Evolutionary conservation across 208 protist genomes (phyloP), one percentile per base, ranked within the genome.

Genomic region (Crithidia sp.): DNA sequence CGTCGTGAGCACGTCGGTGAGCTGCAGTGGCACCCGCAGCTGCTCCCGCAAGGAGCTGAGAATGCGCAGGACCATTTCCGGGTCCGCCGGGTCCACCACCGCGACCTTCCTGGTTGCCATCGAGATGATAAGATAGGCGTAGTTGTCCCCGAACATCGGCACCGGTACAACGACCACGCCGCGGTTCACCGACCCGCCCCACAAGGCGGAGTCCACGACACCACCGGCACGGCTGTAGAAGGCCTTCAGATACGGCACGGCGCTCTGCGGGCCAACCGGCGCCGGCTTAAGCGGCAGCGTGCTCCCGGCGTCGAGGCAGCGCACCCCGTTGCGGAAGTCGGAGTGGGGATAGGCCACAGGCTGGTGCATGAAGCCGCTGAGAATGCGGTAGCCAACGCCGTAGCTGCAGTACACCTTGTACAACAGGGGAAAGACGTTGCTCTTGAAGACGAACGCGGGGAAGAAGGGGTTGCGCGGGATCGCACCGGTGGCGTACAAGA

Each of bases 1-100:
- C 8, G 97, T 99, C 4, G 93, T 98, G 54, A 98, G 83, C 14
- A 98, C 82, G 14, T 95, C 87, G 8, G 91, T 92, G 28, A 97
- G 45, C 55, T 86, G 56, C 53, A 91, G 69, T 40, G 71, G 65
- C 61, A 70, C 49, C n/a, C 56, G 62, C 70, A 85, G 78, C 57
- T 81, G 49, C 19, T 68, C 68, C 13, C 81, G 61, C n/a, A 92
- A 67, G 14, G 67, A 74, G 13, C 63, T 52, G 44, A 94, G 39
- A 39, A 87, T 64, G 52, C 84, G 77, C 55, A 94, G 62, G 50
- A 93, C 81, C 49, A 82, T 81, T 19, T 73, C 59, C 19, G 84
- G 84, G 57, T 97, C 91, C 4, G 86, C 93, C 17, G 93, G 91
- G 81, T 97, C 91, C 4, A 96, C 90, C 4, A 78, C 86, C 40